Base-by-base conservation (phyloP, 2,329 filamentous ascomycete species). In the Fusarium sp. region DNA sequence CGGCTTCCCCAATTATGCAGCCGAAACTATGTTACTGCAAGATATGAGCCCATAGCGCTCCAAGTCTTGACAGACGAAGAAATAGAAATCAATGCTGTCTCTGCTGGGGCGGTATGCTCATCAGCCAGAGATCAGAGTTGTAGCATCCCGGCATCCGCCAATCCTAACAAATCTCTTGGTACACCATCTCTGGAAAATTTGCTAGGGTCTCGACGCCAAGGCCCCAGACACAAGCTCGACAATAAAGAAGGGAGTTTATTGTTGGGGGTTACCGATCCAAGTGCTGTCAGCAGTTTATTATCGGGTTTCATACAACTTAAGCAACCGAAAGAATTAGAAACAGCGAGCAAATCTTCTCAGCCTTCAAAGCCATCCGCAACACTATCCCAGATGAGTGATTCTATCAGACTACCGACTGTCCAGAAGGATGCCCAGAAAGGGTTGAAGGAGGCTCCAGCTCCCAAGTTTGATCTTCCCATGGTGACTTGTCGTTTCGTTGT, bases 401-500 rank as follows among this genome's bases (percentile, higher is more conserved):
- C 31, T 8, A 20, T 5, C 14, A 8, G 17, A 2, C 27, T 20
- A 4, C 42, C 35, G 18, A 9, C 20, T 6, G n/a, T 18, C 3
- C 31, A 27, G n/a, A 27, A 49, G 17, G 18, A 33, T 23, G 15
- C 6, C 11, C 35, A 25, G 27, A 21, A 21, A 5, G 39, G 25
- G 4, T 33, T 60, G 6, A 25, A 27, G 3, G 43, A 57, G 8
- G 62, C 69, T 10, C 43, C 52, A 3, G 36, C 37, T 11, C 77
- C 76, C 2, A 18, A 65, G 0, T 17, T 73, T 7, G 15, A 49
- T 1, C 13, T 68, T 2, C 70, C 75, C 2, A 21, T 35, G 4
- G 46, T 67, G 14, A 65, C 51, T 6, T 73, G 68, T 11, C 63
- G 68, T 4, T 76, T 88, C 66, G 81, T 91, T 10, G 78, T 88